Conservation (phyloP, 2,329 filamentous ascomycete species). For the Penicillium sp. region DNA sequence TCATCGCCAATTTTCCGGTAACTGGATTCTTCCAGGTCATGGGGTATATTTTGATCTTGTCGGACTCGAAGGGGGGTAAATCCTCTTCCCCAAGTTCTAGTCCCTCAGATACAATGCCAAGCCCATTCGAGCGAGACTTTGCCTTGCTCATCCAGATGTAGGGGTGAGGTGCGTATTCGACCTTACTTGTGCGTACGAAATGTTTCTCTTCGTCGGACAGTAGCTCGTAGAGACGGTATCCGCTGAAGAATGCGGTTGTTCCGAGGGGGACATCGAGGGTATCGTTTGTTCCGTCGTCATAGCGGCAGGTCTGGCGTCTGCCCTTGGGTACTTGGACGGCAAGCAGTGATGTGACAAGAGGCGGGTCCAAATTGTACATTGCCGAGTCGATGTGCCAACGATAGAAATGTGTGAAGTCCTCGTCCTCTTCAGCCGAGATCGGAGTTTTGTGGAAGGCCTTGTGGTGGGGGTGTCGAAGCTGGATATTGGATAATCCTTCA, state of each 20-base stretch:
- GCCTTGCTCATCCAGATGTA: constrained; percentile 76
- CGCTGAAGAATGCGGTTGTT: constrained; percentile 73
- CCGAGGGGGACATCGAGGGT: constrained; percentile 68
- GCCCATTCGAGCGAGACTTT: constrained; percentile 65
- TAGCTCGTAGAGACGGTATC: constrained; percentile 68
- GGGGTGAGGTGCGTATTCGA: constrained; percentile 77
- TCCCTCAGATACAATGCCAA: constrained; percentile 67
- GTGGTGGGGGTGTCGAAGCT: constrained; percentile 73
- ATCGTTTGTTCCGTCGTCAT: constrained; percentile 70
- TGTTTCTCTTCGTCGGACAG: constrained; percentile 66
- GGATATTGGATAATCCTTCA: constrained; percentile 68
- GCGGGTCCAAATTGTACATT: constrained; percentile 74
- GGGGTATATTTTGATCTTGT: constrained; percentile 69
- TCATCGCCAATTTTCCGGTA: constrained; percentile 67
- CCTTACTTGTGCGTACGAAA: constrained; percentile 64
- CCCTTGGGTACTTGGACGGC: constrained; percentile 70
- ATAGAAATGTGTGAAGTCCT: constrained; percentile 64
- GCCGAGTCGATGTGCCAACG: constrained; percentile 81
- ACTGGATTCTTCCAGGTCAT: constrained; percentile 77
- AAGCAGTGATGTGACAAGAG: constrained; percentile 69
- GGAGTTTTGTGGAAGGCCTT: constrained; percentile 69
- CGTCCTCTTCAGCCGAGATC: constrained; percentile 62
- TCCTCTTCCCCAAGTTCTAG: constrained; percentile 60
- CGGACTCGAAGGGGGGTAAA: constrained; percentile 64
- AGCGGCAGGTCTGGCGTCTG: constrained; percentile 66